Conservation (phyloP, 768 basidiomycete species). For the Naganishia kalamii region DNA sequence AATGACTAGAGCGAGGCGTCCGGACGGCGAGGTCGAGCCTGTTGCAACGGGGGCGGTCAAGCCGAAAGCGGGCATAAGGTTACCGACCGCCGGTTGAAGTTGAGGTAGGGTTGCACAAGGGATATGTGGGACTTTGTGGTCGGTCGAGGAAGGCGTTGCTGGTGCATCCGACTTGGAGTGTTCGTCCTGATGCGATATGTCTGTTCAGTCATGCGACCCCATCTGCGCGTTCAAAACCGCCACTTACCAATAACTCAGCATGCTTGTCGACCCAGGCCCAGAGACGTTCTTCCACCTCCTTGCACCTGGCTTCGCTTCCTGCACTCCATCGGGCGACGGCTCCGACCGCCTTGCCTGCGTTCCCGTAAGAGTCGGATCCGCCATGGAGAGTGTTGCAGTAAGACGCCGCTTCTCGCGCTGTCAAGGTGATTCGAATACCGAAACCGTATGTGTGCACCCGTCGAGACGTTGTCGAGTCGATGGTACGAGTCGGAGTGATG, state of each 20-base stretch:
- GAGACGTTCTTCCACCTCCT: conserved; percentile 25
- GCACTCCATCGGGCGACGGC: conserved; percentile 44
- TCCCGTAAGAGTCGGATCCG: conserved; percentile 21
- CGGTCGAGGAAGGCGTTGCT: not conserved
- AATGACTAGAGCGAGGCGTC: not conserved
- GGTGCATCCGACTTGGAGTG: not conserved
- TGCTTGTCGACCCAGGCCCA: conserved; percentile 10
- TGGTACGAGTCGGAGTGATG: conserved; percentile 39
- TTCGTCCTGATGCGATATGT: not conserved
- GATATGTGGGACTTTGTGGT: conserved; percentile 17
- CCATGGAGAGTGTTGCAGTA: conserved; percentile 37
- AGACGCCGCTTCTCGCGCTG: conserved; percentile 29
- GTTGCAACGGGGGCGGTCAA: not conserved
- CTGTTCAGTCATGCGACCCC: not conserved
- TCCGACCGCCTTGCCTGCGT: conserved; percentile 39
- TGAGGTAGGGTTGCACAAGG: conserved; percentile 12
- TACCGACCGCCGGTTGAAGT: conserved; percentile 7
- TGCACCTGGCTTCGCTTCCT: conserved; percentile 34
- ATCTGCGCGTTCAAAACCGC: no score
- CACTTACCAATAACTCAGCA: not conserved
- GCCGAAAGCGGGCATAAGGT: conserved; percentile 17
- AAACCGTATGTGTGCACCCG: conserved; percentile 42
- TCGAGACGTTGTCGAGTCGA: conserved; percentile 32
- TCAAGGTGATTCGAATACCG: conserved; percentile 39
- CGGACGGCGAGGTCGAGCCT: not conserved